Evolutionary conservation across 805 yeast species (phyloP).

Genomic region (Candida palmyrensis): DNA sequence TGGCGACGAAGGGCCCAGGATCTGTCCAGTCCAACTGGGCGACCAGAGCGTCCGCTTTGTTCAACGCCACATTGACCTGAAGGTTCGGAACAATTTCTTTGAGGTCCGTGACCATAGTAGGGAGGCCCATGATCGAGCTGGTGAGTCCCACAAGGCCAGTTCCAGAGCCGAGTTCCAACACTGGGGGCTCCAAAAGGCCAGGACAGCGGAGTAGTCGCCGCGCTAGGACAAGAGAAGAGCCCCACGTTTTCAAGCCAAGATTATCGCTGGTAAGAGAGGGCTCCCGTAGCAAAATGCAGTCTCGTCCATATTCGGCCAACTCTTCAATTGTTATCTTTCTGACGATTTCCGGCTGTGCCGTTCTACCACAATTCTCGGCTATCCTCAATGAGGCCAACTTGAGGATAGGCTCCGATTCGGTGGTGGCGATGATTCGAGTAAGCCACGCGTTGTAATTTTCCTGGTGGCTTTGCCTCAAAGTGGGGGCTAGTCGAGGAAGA

Average conservation of each 20-base stretch:
- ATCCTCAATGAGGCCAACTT: constrained; percentile 59
- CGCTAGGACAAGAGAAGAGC: constrained; percentile 73
- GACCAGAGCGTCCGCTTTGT: constrained; percentile 35
- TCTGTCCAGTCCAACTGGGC: constrained; percentile 74
- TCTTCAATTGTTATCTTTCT: constrained; percentile 51
- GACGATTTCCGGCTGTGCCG: constrained; percentile 69
- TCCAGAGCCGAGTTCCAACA: constrained; percentile 89
- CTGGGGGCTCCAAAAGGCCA: constrained; percentile 14
- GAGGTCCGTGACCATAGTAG: constrained; percentile 65
- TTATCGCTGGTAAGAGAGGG: constrained; percentile 86
- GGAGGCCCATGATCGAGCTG: constrained; percentile 48
- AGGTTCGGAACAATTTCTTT: constrained; percentile 73
- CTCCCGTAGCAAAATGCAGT: constrained; percentile 48
- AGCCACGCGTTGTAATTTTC: constrained; percentile 41
- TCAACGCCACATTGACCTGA: constrained; percentile 50
- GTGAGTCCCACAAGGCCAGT: constrained; percentile 88
- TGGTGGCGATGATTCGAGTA: constrained; percentile 44
- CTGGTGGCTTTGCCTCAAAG: constrained; percentile 23
- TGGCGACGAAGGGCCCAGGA: constrained; percentile 38
- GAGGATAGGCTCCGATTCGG: constrained; percentile 49
- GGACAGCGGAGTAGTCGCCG: constrained; percentile 37
- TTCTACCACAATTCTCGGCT: constrained; percentile 78
- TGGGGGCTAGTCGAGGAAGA: constrained; percentile 22
- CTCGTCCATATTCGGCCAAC: constrained; percentile 17
- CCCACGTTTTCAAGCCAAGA: constrained; percentile 94